Evolutionary conservation across 2,329 filamentous ascomycete genomes (phyloP).

Genomic region (Ceratocystis variospora): DNA sequence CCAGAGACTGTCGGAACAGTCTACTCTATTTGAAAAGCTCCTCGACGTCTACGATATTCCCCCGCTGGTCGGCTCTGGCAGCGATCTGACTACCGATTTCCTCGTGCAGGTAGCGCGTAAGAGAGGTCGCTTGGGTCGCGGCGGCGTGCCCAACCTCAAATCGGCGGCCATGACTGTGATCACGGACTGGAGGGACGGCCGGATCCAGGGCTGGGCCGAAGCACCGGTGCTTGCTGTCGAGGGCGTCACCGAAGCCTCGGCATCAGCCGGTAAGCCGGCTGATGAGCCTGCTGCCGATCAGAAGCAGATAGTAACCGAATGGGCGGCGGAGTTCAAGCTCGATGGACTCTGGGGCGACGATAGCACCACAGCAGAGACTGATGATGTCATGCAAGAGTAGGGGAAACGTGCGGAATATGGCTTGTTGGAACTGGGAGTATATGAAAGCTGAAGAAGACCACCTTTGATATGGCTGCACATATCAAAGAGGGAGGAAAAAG

Average conservation of each 20-base stretch:
- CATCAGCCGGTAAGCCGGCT: slow-evolving; percentile 27
- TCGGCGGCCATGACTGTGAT: slow-evolving; percentile 86
- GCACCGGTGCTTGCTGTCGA: slow-evolving; percentile 53
- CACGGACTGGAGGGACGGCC: slow-evolving; percentile 90
- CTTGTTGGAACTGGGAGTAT: neutral
- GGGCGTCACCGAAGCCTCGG: slow-evolving; percentile 21
- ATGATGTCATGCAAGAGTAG: slow-evolving; percentile 41
- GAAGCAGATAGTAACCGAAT: slow-evolving; percentile 80
- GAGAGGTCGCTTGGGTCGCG: slow-evolving; percentile 73
- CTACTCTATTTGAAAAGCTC: slow-evolving; percentile 64
- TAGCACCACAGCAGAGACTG: slow-evolving; percentile 23
- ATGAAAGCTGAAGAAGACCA: slow-evolving; percentile 8
- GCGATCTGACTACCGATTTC: slow-evolving; percentile 78
- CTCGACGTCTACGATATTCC: slow-evolving; percentile 74
- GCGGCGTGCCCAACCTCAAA: slow-evolving; percentile 77
- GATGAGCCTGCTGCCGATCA: slow-evolving; percentile 46
- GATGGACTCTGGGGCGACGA: slow-evolving; percentile 70
- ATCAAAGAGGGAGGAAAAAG: slow-evolving; percentile 16
- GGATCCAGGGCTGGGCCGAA: slow-evolving; percentile 85
- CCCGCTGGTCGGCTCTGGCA: slow-evolving; percentile 54
- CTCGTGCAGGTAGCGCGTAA: slow-evolving; percentile 89
- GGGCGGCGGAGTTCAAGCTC: slow-evolving; percentile 89
- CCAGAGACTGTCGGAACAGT: slow-evolving; percentile 58
- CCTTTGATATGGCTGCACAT: neutral
- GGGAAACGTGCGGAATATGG: neutral